phyloP scores from a whole-genome alignment of 305 asterid species.

The Petunia hybrid region DNA sequence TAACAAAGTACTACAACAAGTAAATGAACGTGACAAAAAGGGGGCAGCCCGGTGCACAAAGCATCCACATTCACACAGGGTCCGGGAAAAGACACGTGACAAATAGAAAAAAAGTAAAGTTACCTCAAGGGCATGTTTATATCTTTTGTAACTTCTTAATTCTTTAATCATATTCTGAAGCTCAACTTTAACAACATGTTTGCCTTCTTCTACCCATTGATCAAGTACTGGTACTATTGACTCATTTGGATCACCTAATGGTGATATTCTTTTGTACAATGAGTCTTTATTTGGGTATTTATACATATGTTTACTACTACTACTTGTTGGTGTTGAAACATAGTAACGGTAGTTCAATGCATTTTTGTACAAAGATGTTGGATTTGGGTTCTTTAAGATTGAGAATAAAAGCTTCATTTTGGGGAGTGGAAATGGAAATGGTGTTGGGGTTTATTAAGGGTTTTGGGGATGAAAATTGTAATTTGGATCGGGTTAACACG shows the following conservation, averaged over 20 bases:
- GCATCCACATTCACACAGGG: not conserved
- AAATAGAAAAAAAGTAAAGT: not conserved
- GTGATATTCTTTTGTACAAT: constrained; percentile 53
- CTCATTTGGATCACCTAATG: constrained; percentile 58
- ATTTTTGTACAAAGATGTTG: not conserved
- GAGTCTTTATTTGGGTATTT: not conserved
- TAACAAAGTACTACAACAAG: not conserved
- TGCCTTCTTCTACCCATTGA: constrained; percentile 65
- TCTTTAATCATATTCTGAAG: constrained; percentile 44
- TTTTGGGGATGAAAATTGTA: not conserved
- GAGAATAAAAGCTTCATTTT: not conserved
- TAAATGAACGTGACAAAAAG: too few species aligned
- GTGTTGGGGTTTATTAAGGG: not conserved
- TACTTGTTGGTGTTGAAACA: not conserved
- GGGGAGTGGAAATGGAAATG: not conserved
- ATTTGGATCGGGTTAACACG: too few species aligned
- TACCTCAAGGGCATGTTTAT: constrained; percentile 84
- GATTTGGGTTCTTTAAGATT: not conserved
- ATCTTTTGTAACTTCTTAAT: constrained; percentile 52
- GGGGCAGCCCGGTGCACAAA: too few species aligned
- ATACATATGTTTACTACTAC: not conserved
- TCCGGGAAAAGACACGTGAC: too few species aligned
- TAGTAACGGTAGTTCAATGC: not conserved
- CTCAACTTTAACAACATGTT: constrained; percentile 40
- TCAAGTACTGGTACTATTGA: constrained; percentile 63